Base-by-base conservation (phyloP, 345 rosid genomes). In the Noccaea caerulescens region DNA sequence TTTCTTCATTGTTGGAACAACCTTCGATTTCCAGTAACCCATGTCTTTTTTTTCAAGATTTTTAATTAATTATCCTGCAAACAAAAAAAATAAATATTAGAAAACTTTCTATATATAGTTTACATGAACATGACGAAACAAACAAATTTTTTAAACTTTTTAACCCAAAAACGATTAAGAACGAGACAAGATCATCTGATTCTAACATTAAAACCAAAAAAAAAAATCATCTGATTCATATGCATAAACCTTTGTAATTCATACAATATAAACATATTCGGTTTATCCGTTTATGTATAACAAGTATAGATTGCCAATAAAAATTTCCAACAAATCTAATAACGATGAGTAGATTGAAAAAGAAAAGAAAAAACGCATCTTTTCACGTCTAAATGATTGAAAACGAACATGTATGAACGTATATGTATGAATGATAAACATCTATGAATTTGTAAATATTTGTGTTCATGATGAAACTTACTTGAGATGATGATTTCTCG, bases 1-100 rank as follows among this genome's bases (percentile, higher is more conserved):
- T 76, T 80, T 91, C 83, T 83, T 87, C 81, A 91, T 80, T 77
- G 79, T 86, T 38, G 96, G 96, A 63, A 88, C 84, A 76, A 91
- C 85, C 84, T 85, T 91, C 0, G 89, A 50, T 82, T 81, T 88
- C 97, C 97, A 88, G 65, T 85, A 91, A 42, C 87, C 95, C 95
- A 88, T 87, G 23, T 58, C 61, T 61, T 18, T 9, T 23, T 51
- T 65, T 61, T 11, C 8, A 4, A n/a, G 1, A 16, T 13, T 38
- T n/a, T 32, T n/a, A 8, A 5, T 46, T 58, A 41, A 50, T 68
- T 14, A 34, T 58, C 47, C 66, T 55, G 10, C 60, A 41, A 63
- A 53, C 27, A 13, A 53, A 51, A 1, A 18, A 9, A 8, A 14
- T 2, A 6, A 44, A 13, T 55, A 38, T 56, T 38, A 72, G 16